Base-by-base conservation (phyloP, 305 asterid species). In the Fraxinus nigra region DNA sequence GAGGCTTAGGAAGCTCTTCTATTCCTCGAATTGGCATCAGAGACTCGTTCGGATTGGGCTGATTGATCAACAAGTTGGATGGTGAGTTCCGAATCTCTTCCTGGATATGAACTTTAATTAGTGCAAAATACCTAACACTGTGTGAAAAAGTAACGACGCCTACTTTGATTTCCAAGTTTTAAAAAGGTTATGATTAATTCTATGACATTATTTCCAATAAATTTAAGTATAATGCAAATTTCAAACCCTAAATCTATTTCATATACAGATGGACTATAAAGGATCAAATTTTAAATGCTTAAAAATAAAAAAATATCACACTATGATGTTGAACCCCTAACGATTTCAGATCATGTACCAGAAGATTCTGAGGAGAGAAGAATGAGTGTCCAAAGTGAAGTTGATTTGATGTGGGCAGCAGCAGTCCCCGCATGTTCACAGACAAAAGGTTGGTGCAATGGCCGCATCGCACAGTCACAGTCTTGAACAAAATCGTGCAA, bases 371-470 rank as follows among this genome's bases (percentile, higher is more conserved):
- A 75, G 98, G 97, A 59, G 98, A 90, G 90, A 92, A 93, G 89
- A 93, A 90, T 1, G 98, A 85, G 88, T 92, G 94, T 54, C 90
- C 92, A 81, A 92, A 96, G 83, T 94, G 98, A 81, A 91, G 94
- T 90, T 93, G 98, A 87, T 89, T 91, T 24, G 97, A 81, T 3
- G 93, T 40, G 1, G 98, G 99, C 79, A 96, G 98, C 75, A 92
- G 95, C 81, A 92, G 77, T 8, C 88, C 91, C 14, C 98, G 93
- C 97, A 94, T 90, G 93, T 96, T 92, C 26, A 93, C 98, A 34
- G 99, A 93, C 33, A 96, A 89, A 79, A 96, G 98, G 78, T 93
- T 96, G 86, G 98, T 87, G 95, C 99, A 96, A 88, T 96, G 98
- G 32, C 99, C 99, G 38, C 99, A 96, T 65, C 99, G 82, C 65